Conservation (phyloP, 176 grass and related monocot genomes). For the Calamus simplicifolius region DNA sequence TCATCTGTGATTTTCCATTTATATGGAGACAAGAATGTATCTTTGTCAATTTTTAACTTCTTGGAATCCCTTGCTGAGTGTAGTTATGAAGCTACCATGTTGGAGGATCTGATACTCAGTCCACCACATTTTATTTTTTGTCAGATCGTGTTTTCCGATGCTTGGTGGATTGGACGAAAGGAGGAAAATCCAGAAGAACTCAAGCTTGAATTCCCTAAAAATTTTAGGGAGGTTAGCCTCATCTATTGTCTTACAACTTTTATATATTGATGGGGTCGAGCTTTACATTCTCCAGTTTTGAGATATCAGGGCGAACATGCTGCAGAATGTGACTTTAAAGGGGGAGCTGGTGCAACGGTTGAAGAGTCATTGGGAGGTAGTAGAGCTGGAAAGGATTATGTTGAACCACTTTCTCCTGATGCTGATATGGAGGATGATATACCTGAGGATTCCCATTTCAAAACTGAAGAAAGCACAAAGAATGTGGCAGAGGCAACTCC, state of each 20-base stretch:
- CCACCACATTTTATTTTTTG: conserved; percentile 2
- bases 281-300: conserved; percentile 1
- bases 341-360: conserved; percentile 55
- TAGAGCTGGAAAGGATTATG: conserved; percentile 31
- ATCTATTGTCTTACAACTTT: not conserved
- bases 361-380: conserved; percentile 20
- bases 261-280: not conserved
- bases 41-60: no score
- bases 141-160: conserved; percentile 93
- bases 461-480: conserved; percentile 25
- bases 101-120: no score
- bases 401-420: conserved; percentile 37
- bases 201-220: conserved; percentile 58
- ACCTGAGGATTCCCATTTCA: conserved; percentile 33
- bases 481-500: conserved; percentile 29
- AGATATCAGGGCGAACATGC: conserved; percentile 27
- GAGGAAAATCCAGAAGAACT: conserved; percentile 79
- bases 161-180: conserved; percentile 78
- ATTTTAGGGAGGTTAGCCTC: conserved; percentile 40
- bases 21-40: no score
- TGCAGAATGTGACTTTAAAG: conserved; percentile 84
- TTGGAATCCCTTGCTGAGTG: no score
- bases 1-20: no score
- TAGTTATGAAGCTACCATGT: no score
- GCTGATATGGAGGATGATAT: conserved; percentile 33